Conservation (phyloP, 768 basidiomycete species). For the Boletus sp. region DNA sequence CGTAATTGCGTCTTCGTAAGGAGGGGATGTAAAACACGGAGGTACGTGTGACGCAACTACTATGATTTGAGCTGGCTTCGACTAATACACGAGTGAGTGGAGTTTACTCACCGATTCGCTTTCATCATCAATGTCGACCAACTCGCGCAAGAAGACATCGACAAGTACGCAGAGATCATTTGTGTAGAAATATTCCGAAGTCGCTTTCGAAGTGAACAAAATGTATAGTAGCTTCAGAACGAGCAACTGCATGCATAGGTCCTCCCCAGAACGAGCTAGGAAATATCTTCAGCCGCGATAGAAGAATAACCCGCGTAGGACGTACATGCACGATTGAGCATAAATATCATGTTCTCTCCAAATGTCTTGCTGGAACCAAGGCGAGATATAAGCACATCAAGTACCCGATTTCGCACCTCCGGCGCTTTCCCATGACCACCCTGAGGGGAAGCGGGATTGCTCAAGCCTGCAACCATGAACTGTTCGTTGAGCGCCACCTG, state of each 20-base stretch:
- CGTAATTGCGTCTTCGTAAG: constrained; percentile 92
- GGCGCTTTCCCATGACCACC: constrained; percentile 28
- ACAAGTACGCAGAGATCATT: constrained; percentile 96
- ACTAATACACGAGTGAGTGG: not conserved
- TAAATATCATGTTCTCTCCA: constrained; percentile 98
- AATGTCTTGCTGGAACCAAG: constrained; percentile 90
- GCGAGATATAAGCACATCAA: constrained; percentile 81
- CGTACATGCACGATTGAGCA: constrained; percentile 93
- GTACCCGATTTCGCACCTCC: constrained; percentile 70
- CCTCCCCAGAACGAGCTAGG: constrained; percentile 83
- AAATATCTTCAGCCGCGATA: constrained; percentile 5
- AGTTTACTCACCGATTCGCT: constrained; percentile 75
- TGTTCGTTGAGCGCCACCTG: constrained; percentile 95
- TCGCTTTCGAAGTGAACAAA: constrained; percentile 89
- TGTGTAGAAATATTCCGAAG: constrained; percentile 96
- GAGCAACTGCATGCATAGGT: constrained; percentile 90
- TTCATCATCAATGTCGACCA: constrained; percentile 90
- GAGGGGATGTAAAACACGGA: constrained; percentile 93
- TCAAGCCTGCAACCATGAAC: constrained; percentile 90
- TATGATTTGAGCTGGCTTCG: constrained; percentile 28
- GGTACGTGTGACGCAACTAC: constrained; percentile 89
- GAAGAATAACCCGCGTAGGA: constrained; percentile 11
- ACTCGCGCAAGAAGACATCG: constrained; percentile 95
- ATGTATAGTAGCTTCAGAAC: constrained; percentile 94
- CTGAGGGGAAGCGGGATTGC: constrained; percentile 22